These are phyloP conservation scores for Coemansia sp. DNA, from an alignment of 192 early-diverging fungal species.

Conservation along the genomic window DNA sequence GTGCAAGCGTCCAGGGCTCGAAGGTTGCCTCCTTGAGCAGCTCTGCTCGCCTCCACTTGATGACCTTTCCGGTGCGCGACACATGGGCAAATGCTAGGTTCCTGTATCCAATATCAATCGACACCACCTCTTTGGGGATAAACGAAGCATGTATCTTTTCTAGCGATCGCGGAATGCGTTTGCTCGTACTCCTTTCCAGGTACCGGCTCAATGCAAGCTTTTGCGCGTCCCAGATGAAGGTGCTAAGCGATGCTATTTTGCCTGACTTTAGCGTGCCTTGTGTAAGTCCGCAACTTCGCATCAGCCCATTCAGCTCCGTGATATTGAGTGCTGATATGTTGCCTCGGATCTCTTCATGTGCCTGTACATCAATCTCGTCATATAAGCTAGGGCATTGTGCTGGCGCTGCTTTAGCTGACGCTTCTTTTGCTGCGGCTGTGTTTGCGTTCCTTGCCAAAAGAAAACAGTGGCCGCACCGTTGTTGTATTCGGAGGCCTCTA, in stretches of 20 bases:
- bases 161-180: not conserved
- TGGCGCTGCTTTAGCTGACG: not conserved
- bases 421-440: not conserved
- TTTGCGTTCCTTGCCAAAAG: not conserved
- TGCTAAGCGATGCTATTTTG: conserved; percentile 34
- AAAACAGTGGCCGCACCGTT: not conserved
- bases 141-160: conserved; percentile 14
- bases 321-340: conserved; percentile 27
- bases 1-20: conserved; percentile 51
- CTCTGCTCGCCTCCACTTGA: conserved; percentile 48
- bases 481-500: not conserved
- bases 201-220: conserved; percentile 25
- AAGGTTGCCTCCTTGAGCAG: conserved; percentile 41
- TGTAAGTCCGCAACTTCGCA: conserved; percentile 39
- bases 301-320: conserved; percentile 30
- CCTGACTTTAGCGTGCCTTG: conserved; percentile 36
- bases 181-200: conserved; percentile 2
- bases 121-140: conserved; percentile 47
- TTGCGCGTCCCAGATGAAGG: conserved; percentile 38
- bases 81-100: conserved; percentile 54
- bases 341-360: conserved; percentile 13
- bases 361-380: not conserved
- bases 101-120: conserved; percentile 55
- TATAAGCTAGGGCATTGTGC: not conserved
- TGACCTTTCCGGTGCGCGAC: conserved; percentile 24